These are phyloP conservation scores for Luvunga scandens DNA, from an alignment of 345 rosid genomes.

Conservation along the genomic window DNA sequence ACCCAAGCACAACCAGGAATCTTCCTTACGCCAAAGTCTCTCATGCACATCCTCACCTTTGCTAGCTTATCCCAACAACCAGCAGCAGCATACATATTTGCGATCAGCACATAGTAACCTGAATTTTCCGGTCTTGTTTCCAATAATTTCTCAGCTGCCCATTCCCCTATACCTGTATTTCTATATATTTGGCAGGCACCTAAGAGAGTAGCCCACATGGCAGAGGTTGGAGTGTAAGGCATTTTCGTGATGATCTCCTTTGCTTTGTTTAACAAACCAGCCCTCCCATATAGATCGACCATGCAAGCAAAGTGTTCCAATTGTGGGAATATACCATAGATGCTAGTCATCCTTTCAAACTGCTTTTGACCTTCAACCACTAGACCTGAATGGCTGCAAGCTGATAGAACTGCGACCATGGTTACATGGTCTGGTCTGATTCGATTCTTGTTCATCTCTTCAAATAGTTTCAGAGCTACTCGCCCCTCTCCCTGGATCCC, in stretches of 20 bases:
- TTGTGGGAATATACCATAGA: constrained; percentile 44
- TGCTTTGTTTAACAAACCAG: constrained; percentile 59
- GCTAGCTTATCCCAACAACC: constrained; percentile 67
- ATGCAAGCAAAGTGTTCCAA: constrained; percentile 71
- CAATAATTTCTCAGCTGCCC: constrained; percentile 73
- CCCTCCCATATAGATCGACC: constrained; percentile 80
- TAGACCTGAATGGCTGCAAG: constrained; percentile 83
- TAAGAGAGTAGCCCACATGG: constrained; percentile 68
- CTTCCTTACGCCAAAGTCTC: constrained; percentile 67
- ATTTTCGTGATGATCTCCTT: constrained; percentile 46
- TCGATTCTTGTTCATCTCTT: constrained; percentile 47
- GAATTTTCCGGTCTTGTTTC: constrained; percentile 59
- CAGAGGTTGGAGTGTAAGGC: constrained; percentile 55
- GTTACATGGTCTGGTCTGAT: constrained; percentile 72
- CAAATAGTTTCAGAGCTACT: constrained; percentile 47
- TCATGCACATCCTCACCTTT: constrained; percentile 62
- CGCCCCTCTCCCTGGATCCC: constrained; percentile 67
- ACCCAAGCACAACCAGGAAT: constrained; percentile 76
- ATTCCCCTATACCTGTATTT: constrained; percentile 60
- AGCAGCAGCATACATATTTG: constrained; percentile 73
- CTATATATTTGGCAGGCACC: constrained; percentile 65
- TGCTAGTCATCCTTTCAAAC: constrained; percentile 44
- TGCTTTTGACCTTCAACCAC: constrained; percentile 52
- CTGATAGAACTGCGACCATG: constrained; percentile 81
- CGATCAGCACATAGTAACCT: constrained; percentile 69